Base-by-base conservation (phyloP, 768 basidiomycete species). In the Dendrothele bispora region DNA sequence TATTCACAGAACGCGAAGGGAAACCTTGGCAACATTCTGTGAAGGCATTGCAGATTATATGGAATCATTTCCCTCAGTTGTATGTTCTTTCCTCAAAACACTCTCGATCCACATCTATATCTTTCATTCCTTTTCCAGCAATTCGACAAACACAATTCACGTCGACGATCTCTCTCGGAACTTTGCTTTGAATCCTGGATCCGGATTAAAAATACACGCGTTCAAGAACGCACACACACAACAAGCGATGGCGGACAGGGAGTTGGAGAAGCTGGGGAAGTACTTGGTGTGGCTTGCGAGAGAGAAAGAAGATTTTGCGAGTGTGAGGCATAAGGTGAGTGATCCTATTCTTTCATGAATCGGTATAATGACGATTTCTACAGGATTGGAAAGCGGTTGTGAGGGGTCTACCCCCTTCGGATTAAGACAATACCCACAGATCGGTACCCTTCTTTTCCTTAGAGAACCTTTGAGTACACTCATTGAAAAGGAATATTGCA, bases 161-260 rank as follows among this genome's bases (percentile, higher is more conserved):
- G 76, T 95, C 22, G 93, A 95, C 61, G 91, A 94, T 62, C 73
- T 95, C 39, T 83, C 84, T 48, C 81, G 91, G 14, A 94, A 93
- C 61, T 94, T 94, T 65, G 92, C 91, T 3, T 70, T 94, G 50
- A 94, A 95, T 59, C 89, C 90, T 1, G 75, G 73, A 36, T 83
- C 90, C 65, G 92, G 91, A 5, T 72, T 95, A 30, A 91, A 89
- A 65, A 91, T 94, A 22, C 77, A 79, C 21, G 79, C 92, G 0
- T 95, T 88, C 73, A 88, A 85, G 63, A 77, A 83, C 52, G 88
- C 88, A 2, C 84, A 88, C 57, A 88, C 84, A 7, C 62, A 70
- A 8, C 78, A 82, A 55, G 75, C 79, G 6, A 68, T 69, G 61
- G 83, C 75, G 12, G 87, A 94, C 61, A 74, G 79, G 36, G 90